Percentiles rank a stretch among this genome's conserved stretches.
Conservation (phyloP, 345 rosid species). For the Eucalyptus sideroxylon region DNA sequence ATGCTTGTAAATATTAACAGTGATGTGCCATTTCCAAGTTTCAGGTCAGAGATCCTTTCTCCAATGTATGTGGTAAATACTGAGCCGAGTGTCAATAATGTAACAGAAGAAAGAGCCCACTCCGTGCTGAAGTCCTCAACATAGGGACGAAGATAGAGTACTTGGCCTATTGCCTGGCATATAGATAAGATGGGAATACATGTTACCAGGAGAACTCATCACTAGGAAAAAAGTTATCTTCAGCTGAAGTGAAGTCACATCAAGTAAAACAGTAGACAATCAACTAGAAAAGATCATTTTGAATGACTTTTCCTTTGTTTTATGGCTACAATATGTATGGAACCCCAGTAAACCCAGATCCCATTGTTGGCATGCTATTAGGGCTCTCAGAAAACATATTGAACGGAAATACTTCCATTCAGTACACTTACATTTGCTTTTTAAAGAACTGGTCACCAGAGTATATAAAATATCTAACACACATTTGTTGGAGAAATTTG, state of each 20-base stretch:
- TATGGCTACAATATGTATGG: not conserved
- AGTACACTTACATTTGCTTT: not conserved
- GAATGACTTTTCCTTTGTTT: not conserved
- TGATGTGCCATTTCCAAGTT: slow-evolving; percentile 96
- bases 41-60: slow-evolving; percentile 82
- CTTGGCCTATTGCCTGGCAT: slow-evolving; percentile 85
- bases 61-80: slow-evolving; percentile 82
- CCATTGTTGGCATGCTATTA: not conserved
- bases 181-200: not conserved
- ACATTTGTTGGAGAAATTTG: not conserved
- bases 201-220: not conserved
- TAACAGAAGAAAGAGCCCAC: slow-evolving; percentile 85
- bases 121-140: slow-evolving; percentile 76
- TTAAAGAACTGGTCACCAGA: not conserved
- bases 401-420: not conserved
- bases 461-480: not conserved
- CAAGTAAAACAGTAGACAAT: not conserved
- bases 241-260: not conserved
- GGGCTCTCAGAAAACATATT: not conserved
- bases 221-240: not conserved
- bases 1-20: slow-evolving; percentile 92
- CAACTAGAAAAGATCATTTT: not conserved
- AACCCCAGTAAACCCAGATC: not conserved
- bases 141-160: slow-evolving; percentile 79
- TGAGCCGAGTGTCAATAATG: slow-evolving; percentile 77